Base-by-base conservation (phyloP, 768 basidiomycete species). In the Termitomyces sp. region DNA sequence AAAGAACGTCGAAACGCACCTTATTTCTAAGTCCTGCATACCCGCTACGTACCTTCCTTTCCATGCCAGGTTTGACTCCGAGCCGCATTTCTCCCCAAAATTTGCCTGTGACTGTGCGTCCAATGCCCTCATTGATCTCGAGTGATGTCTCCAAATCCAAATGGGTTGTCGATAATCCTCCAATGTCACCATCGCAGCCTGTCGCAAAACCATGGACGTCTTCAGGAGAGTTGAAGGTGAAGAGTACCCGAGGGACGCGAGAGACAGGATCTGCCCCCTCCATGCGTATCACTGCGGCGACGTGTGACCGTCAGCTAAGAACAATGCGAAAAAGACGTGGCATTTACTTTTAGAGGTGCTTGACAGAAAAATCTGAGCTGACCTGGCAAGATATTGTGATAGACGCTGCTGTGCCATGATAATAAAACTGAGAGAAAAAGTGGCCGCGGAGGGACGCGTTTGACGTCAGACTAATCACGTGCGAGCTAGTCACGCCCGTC, bases 11-110 rank as follows among this genome's bases (percentile, higher is more conserved):
- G 4, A 35, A 11, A 62, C 77, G 57, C 58, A 91, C 94, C 79
- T 88, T 90, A 70, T 88, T 96, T 64, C 93, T 78, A 71, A 98
- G 92, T 18, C 93, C 96, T 16, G 94, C 92, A 73, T 96, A 98
- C 0, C 96, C 96, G 6, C 88, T 87, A 52, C 92, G 79, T 40
- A 96, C 79, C 66, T 84, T 83, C 1, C 85, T 84, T 67, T 87
- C 83, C 56, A 88, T 73, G n/a, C 84, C 85, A 2, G 85, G 77
- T 52, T 84, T 85, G 1, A 95, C 90, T 44, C 77, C 80, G 18
- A 92, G 78, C 42, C 81, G 76, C 87, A 96, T 88, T 28, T 87
- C 80, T 2, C 94, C 94, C 84, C 85, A 90, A 70, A 96, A 96
- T 57, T 85, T 79, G 3, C 77, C 90, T 3, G 86, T 87, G 16